Conservation (phyloP, 2,329 filamentous ascomycete genomes). For the Fusarium pseudocircinatum region DNA sequence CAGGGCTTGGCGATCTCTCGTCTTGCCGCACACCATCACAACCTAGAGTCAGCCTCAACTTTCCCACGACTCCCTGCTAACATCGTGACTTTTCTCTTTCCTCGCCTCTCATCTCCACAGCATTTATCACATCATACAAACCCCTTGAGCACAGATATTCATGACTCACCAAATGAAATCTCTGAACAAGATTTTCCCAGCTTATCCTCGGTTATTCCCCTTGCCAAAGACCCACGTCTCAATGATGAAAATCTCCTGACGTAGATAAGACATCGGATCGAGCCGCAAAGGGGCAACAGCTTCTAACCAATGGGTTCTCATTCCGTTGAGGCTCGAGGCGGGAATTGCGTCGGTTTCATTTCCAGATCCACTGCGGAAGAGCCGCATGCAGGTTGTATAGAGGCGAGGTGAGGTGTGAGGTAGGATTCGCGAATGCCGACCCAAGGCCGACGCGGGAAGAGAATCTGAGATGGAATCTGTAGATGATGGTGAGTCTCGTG, state of each 20-base stretch:
- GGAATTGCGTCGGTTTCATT: constrained; percentile 38
- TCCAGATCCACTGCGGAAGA: constrained; percentile 39
- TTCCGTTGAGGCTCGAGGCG: constrained; percentile 21
- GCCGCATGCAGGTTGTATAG: constrained; percentile 31
- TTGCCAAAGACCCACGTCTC: constrained; percentile 10
- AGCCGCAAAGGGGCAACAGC: constrained; percentile 19
- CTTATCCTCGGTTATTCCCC: constrained; percentile 42
- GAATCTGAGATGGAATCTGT: constrained; percentile 26
- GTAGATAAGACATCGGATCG: constrained; percentile 26
- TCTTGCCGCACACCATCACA: background rate
- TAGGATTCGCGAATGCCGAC: constrained; percentile 39
- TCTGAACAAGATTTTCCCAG: background rate
- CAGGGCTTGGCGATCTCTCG: constrained; percentile 23
- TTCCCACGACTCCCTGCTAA: background rate
- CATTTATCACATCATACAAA: background rate
- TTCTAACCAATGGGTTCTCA: constrained; percentile 23
- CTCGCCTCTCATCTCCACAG: background rate
- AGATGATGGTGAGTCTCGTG: constrained; percentile 8
- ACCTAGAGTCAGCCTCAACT: constrained; percentile 18
- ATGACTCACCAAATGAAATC: background rate
- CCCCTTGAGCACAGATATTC: background rate
- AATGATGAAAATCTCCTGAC: constrained; percentile 35
- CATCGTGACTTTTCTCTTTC: background rate
- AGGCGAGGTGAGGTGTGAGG: background rate
- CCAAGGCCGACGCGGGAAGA: constrained; percentile 30